Percentiles rank a stretch among this genome's conserved stretches.
These are phyloP conservation scores for Pleurotus cornucopiae DNA, from an alignment of 768 basidiomycete genomes.

Conservation along the genomic window DNA sequence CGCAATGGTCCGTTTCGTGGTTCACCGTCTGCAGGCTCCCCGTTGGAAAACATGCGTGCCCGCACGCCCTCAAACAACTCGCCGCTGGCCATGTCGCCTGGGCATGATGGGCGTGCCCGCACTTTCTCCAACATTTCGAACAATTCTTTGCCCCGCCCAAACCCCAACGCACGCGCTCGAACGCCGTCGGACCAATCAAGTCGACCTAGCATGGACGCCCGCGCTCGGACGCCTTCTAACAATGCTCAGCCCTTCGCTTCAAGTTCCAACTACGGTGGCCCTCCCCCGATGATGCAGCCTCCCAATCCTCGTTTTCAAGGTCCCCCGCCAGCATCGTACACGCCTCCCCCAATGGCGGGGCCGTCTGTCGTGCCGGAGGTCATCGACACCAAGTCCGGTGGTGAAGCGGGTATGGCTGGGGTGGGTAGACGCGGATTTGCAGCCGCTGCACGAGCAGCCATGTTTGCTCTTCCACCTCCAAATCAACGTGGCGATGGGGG, in stretches of 20 bases:
- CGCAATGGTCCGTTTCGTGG: conserved; percentile 16
- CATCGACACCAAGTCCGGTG: conserved; percentile 69
- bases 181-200: conserved; percentile 30
- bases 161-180: conserved; percentile 5
- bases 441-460: conserved; percentile 54
- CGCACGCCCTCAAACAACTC: conserved; percentile 7
- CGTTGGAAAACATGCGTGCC: background rate
- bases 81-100: conserved; percentile 18
- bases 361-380: conserved; percentile 18
- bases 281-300: background rate
- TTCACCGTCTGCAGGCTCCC: background rate
- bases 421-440: conserved; percentile 74
- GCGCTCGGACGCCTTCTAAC: conserved; percentile 2
- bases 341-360: background rate
- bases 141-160: conserved; percentile 5
- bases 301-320: background rate
- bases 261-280: background rate
- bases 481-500: conserved; percentile 3
- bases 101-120: conserved; percentile 16
- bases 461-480: conserved; percentile 28
- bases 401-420: conserved; percentile 85
- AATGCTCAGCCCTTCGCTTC: background rate
- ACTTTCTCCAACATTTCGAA: conserved; percentile 13
- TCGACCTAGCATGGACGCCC: conserved; percentile 62
- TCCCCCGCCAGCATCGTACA: conserved; percentile 1